phyloP scores from a whole-genome alignment of 108 stramenopile genomes.

The Nitzschia inconspicua region DNA sequence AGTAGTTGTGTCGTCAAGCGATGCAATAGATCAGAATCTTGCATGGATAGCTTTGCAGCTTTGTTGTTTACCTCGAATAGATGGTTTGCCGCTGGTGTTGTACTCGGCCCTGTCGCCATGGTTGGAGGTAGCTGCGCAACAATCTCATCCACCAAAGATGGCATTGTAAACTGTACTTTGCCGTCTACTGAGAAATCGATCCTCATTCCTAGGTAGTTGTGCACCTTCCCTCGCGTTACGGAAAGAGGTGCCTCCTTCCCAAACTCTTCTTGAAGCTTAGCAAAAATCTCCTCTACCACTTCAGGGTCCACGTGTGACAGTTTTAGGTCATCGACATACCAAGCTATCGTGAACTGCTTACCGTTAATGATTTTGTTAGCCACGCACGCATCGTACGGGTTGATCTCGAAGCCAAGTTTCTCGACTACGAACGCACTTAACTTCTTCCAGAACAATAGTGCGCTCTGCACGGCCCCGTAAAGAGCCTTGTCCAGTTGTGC shows the following conservation, averaged over 20 bases:
- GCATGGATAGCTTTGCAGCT: not conserved
- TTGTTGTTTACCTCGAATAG: slow-evolving; percentile 28
- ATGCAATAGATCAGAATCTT: too few species aligned
- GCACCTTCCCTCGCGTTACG: slow-evolving; percentile 13
- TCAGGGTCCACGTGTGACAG: too few species aligned
- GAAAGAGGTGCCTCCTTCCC: too few species aligned
- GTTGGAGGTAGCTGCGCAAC: not conserved
- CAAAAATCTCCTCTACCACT: too few species aligned
- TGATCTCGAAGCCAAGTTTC: slow-evolving; percentile 24
- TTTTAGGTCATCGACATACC: too few species aligned
- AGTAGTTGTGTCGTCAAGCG: slow-evolving; percentile 18
- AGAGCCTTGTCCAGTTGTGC: too few species aligned
- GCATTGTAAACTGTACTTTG: too few species aligned
- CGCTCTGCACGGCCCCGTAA: slow-evolving; percentile 35
- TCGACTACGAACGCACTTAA: not conserved
- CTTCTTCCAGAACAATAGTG: slow-evolving; percentile 26
- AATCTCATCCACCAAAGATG: slow-evolving; percentile 12
- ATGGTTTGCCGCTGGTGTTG: slow-evolving; percentile 28
- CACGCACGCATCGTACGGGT: slow-evolving; percentile 43
- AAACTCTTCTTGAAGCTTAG: too few species aligned
- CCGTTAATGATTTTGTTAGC: slow-evolving; percentile 35
- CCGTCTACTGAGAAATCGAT: too few species aligned
- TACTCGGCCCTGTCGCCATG: slow-evolving; percentile 4
- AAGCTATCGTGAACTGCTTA: slow-evolving; percentile 25
- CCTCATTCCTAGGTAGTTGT: slow-evolving; percentile 38